Percentiles rank a stretch among this genome's conserved stretches.
Conservation (phyloP, 1,139 yeast genomes). For the Pneumocystis sp. region DNA sequence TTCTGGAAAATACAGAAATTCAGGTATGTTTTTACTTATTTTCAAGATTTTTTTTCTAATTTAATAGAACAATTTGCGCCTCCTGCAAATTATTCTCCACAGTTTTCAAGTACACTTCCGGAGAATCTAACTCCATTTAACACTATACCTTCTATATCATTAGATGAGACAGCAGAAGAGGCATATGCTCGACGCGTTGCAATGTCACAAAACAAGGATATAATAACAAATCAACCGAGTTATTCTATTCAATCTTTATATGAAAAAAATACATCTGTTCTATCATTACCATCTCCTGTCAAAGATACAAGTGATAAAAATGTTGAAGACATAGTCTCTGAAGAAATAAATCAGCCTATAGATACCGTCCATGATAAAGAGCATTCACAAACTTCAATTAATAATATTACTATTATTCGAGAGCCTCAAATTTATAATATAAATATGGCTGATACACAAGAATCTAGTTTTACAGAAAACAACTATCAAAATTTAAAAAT, state of each 20-base stretch:
- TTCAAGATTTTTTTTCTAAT: not conserved
- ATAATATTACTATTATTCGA: not conserved
- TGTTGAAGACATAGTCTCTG: not conserved
- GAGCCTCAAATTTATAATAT: not conserved
- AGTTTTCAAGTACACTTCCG: not conserved
- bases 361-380: not conserved
- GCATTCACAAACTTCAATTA: not conserved
- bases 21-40: not conserved
- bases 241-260: not conserved
- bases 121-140: not conserved
- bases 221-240: not conserved
- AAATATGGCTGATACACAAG: not conserved
- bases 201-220: not conserved
- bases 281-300: not conserved
- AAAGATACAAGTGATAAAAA: not conserved
- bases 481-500: not conserved
- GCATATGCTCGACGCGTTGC: conserved; percentile 1
- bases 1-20: not conserved
- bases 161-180: not conserved
- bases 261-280: not conserved
- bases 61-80: not conserved
- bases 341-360: not conserved
- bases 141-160: not conserved
- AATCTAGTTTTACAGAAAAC: not conserved
- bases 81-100: not conserved